Base-by-base conservation (phyloP, 2,329 filamentous ascomycete species). In the Diplodia mutila region DNA sequence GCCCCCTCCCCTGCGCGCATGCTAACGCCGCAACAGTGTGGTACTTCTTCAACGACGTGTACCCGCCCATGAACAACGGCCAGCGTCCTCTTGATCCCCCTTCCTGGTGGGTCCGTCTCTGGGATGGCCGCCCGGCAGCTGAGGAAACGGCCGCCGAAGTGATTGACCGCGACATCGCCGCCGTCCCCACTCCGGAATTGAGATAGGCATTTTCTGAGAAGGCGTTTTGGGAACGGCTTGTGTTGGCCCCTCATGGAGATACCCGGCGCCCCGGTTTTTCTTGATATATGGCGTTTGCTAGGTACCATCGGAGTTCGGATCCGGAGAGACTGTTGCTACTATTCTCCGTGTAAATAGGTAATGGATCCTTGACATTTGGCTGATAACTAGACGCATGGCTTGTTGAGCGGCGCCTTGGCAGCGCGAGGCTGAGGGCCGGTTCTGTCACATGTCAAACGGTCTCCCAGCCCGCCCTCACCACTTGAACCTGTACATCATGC, bases 41-140 rank as follows among this genome's bases (percentile, higher is more conserved):
- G 91, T 99, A 98, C 80, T 99, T 97, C 82, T 97, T 98, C 80
- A 92, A 90, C 69, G 95, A 99, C 78, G 94, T 99, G 18, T 99
- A 97, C 79, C 95, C 95, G 3, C 91, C 93, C 3, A 86, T 97
- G 52, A 92, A 97, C 80, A 89, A 91, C 70, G 93, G 93, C 21
- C 90, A 91, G 63, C 86, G 92, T 67, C 95, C 95, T 0, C 84
- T 99, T 57, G 94, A 97, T 73, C 94, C 95, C 46, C 95, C 95
- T 0, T 82, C 83, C 68, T 97, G 92, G 90, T 99, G 94, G 94
- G 87, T 91, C 68, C 86, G 93, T 51, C 75, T 98, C 21, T 97
- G 97, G 75, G 93, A 90, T 61, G 76, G 77, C 21, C 73, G 70
- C 7, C 77, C 76, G 1, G 65, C 57, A 2, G 25, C 64, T 1